Percentiles rank a stretch among this genome's conserved stretches.
Conservation (phyloP, 805 yeast species). For the Wickerhamiella galacta region DNA sequence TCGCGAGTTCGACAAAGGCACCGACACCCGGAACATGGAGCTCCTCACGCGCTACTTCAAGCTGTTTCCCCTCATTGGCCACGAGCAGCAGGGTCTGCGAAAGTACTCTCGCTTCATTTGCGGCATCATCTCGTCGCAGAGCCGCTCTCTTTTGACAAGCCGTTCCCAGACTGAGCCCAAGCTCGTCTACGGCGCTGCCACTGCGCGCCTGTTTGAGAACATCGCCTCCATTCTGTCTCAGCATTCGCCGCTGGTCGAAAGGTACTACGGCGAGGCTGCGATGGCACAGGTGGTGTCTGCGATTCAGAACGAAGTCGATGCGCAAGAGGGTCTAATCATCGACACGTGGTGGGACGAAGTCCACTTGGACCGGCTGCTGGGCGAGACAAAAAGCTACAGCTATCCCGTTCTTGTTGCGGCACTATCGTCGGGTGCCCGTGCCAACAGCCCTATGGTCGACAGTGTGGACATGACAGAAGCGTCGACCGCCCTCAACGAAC, state of each 20-base stretch:
- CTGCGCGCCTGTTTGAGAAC: constrained; percentile 49
- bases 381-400: constrained; percentile 39
- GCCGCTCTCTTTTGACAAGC: constrained; percentile 39
- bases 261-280: constrained; percentile 45
- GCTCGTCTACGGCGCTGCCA: constrained; percentile 26
- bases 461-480: constrained; percentile 26
- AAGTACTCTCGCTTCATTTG: constrained; percentile 80
- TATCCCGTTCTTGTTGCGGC: constrained; percentile 29
- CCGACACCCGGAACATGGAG: constrained; percentile 45
- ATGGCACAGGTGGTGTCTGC: constrained; percentile 51
- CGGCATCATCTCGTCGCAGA: constrained; percentile 63
- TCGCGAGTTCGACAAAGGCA: constrained; percentile 52
- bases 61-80: constrained; percentile 71
- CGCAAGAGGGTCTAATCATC: constrained; percentile 77
- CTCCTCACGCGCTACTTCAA: constrained; percentile 65
- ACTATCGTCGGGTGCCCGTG: background rate
- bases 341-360: constrained; percentile 74
- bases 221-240: constrained; percentile 73
- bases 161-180: constrained; percentile 5
- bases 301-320: constrained; percentile 75
- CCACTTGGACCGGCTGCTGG: constrained; percentile 36
- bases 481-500: constrained; percentile 32
- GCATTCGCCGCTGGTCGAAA: constrained; percentile 63
- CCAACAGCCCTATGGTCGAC: background rate
- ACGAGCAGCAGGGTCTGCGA: constrained; percentile 51